Conservation (phyloP, 2,329 filamentous ascomycete genomes). For the Scopulariopsis brevicaulis region DNA sequence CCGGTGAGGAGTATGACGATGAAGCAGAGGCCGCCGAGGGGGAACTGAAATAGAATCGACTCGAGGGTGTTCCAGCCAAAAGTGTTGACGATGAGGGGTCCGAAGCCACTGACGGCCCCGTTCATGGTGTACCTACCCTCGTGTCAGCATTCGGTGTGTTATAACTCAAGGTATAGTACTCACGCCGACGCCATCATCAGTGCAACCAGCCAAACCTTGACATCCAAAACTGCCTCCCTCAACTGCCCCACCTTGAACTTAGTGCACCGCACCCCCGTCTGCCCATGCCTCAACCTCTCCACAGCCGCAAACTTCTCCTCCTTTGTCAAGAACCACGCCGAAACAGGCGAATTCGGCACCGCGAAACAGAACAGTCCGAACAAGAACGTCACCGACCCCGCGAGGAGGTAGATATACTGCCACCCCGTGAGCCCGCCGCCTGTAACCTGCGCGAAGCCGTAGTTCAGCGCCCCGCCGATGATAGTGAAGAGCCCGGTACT, state of each 20-base stretch:
- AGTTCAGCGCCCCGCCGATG: conserved; percentile 52
- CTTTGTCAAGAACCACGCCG: conserved; percentile 55
- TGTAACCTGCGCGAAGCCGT: conserved; percentile 53
- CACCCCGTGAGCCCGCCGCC: conserved; percentile 44
- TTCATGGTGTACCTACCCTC: conserved; percentile 51
- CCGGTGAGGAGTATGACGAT: conserved; percentile 56
- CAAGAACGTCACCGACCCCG: conserved; percentile 49
- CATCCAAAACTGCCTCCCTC: conserved; percentile 42
- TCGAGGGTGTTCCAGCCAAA: conserved; percentile 55
- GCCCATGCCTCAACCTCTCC: conserved; percentile 48
- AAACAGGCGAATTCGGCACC: conserved; percentile 53
- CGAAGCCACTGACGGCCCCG: conserved; percentile 59
- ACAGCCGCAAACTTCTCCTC: conserved; percentile 54
- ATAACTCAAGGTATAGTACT: not conserved
- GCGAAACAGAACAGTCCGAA: conserved; percentile 55
- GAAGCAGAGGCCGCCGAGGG: conserved; percentile 57
- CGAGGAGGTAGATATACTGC: conserved; percentile 62
- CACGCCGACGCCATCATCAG: conserved; percentile 56
- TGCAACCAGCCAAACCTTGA: conserved; percentile 52
- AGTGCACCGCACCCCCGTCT: conserved; percentile 51
- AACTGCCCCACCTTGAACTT: conserved; percentile 49
- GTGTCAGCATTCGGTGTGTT: not conserved
- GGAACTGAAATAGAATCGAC: conserved; percentile 64
- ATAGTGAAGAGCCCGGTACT: conserved; percentile 48
- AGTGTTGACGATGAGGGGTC: conserved; percentile 59